Conservation (phyloP, 805 yeast genomes). For the Candida easanensis region DNA sequence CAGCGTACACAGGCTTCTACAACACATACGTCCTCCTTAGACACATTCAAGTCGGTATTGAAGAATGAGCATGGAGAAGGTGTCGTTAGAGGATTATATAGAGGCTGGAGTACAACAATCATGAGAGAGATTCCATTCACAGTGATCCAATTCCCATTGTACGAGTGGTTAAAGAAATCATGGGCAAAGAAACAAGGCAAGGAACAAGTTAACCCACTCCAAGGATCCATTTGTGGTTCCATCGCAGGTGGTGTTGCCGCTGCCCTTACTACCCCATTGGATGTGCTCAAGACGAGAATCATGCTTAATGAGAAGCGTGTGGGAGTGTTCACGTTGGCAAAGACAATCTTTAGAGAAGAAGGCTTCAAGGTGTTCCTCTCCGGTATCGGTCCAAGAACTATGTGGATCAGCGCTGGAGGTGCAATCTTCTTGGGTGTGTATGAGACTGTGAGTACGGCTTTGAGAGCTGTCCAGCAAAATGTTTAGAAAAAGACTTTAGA, state of each 20-base stretch:
- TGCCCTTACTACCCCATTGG: slow-evolving; percentile 77
- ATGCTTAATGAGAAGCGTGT: slow-evolving; percentile 65
- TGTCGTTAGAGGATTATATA: slow-evolving; percentile 68
- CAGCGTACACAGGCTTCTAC: slow-evolving; percentile 86
- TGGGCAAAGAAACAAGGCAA: slow-evolving; percentile 43
- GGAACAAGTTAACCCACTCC: slow-evolving; percentile 52
- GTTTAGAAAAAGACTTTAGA: background rate
- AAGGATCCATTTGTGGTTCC: slow-evolving; percentile 84
- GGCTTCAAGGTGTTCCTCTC: slow-evolving; percentile 69
- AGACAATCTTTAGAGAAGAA: slow-evolving; percentile 60
- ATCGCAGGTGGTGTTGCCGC: slow-evolving; percentile 83
- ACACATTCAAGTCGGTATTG: slow-evolving; percentile 62
- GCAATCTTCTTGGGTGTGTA: slow-evolving; percentile 95
- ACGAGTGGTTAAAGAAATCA: slow-evolving; percentile 71
- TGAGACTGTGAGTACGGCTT: slow-evolving; percentile 45
- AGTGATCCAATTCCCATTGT: slow-evolving; percentile 90
- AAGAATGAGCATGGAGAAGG: slow-evolving; percentile 77
- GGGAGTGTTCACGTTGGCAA: slow-evolving; percentile 45
- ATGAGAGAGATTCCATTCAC: slow-evolving; percentile 97
- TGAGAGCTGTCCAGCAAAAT: slow-evolving; percentile 15
- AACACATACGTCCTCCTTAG: slow-evolving; percentile 58
- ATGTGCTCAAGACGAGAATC: slow-evolving; percentile 76
- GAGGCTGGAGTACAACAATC: slow-evolving; percentile 93
- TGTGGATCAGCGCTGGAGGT: slow-evolving; percentile 99
- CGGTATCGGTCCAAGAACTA: slow-evolving; percentile 93